Evolutionary conservation across 495 filamentous ascomycete genomes (phyloP).

Genomic region (Barbatosphaeria neglecta): DNA sequence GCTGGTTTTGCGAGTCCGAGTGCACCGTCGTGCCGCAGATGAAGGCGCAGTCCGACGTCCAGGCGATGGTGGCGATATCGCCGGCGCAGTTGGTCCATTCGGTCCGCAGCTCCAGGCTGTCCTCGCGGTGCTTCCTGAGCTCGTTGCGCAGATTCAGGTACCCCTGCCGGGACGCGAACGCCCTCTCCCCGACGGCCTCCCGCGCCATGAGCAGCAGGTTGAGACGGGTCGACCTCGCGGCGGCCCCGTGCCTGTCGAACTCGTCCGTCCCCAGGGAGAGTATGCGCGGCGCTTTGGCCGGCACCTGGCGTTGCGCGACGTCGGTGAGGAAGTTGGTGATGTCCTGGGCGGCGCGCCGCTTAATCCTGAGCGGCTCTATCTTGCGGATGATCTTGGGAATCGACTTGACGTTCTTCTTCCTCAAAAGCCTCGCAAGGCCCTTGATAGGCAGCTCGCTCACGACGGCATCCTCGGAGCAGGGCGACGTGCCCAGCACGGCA

Average conservation of each 20-base stretch:
- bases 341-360: conserved; percentile 5
- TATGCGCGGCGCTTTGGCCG: conserved; percentile 3
- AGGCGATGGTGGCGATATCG: conserved; percentile 46
- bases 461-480: background rate
- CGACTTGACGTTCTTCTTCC: background rate
- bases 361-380: background rate
- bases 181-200: conserved; percentile 23
- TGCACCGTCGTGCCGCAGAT: conserved; percentile 60
- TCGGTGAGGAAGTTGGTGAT: conserved; percentile 24
- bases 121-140: conserved; percentile 29
- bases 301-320: conserved; percentile 6
- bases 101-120: conserved; percentile 26
- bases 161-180: conserved; percentile 15
- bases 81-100: conserved; percentile 46
- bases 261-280: conserved; percentile 18
- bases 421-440: conserved; percentile 10
- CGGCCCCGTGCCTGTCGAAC: conserved; percentile 10
- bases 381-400: background rate
- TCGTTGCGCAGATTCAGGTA: conserved; percentile 25
- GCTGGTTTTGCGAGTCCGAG: conserved; percentile 62
- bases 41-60: conserved; percentile 40
- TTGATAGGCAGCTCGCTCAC: conserved; percentile 4
- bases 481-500: background rate
- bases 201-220: conserved; percentile 25
- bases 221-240: conserved; percentile 13